Evolutionary conservation across 495 filamentous ascomycete species (phyloP), one percentile per base, ranked within the genome.

Genomic region (Bacidia gigantensis): DNA sequence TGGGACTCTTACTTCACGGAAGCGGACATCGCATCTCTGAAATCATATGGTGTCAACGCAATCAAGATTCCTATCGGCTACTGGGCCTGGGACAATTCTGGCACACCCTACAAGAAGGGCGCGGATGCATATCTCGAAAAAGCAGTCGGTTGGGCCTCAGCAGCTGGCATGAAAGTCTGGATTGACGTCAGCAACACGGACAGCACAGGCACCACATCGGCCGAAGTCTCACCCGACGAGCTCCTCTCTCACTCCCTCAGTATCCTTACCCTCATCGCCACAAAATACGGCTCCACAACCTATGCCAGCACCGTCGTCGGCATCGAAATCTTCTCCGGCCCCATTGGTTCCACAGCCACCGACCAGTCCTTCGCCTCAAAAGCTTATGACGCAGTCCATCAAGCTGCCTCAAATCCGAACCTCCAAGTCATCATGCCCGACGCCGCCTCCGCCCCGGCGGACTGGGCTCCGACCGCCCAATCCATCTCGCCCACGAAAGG

Each of bases 311-410:
- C 68, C 17, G 70, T 73, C 29, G 52, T 59, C 44, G 70, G 56
- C 24, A 57, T 73, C 39, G 66, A 72, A 50, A 51, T 73, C 11
- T 57, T 66, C 46, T 70, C 69, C 51, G 69, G 71, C 55, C 70
- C 70, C 3, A 58, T 65, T 24, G 56, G 54, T 5, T 64, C 53
- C 42, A 56, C 54, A 11, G 56, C 51, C 45, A 68, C 68, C 53
- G 52, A 66, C 48, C 18, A 49, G n/a, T 29, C 26, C 32, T 72
- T 66, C 57, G 59, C 66, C 3, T 21, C 55, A 7, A 35, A 67
- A 46, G 64, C 67, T 14, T 72, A 65, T 54, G 20, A 48, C 12
- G 62, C 66, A 0, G 64, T 73, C n/a, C 61, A 59, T 52, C 49
- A 48, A 29, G 56, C 40, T 0, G 46, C 61, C 3, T 49, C 51